Base-by-base conservation (phyloP, 192 early-diverging fungal species). In the Allomyces javanicus region DNA sequence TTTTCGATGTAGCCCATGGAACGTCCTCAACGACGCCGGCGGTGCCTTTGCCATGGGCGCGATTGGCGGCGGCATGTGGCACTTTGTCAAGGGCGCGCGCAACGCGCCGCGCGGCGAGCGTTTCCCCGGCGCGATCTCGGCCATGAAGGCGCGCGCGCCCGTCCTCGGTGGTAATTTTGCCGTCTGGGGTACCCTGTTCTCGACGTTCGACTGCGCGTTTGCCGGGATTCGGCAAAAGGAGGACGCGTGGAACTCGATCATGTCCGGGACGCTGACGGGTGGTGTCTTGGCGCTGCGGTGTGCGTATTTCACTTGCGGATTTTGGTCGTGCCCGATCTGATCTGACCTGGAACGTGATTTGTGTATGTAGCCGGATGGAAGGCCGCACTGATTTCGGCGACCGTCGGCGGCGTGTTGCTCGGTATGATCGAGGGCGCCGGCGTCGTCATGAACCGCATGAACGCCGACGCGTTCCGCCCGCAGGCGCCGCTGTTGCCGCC, bases 131-230 rank as follows among this genome's bases (percentile, higher is more conserved):
- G 86, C 90, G 14, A 66, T 97, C 25, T 79, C 86, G 19, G 80
- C 93, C 10, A 85, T 99, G 74, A 96, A 96, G 74, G 86, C 89
- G 44, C 87, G 94, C 64, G 91, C 91, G 14, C 96, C 96, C 44
- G 88, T 95, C 24, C 74, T 92, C 61, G 96, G 92, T 63, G 97
- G 97, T 45, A 96, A 96, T 81, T 99, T 99, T 83, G 97, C 95
- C 9, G 95, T 96, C 9, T 99, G 97, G 97, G 93, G 94, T 70
- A 92, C 93, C 62, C 83, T 99, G 69, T 99, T 97, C 74, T 93
- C 92, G 63, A 89, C 95, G 5, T 92, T 93, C 69, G 97, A 99
- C 74, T 99, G 97, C 75, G 87, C 85, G 61, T 77, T 99, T 65
- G 92, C 91, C 69, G 84, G 87, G 64, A 75, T 97, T 43, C 84